phyloP scores from a whole-genome alignment of 2,329 filamentous ascomycete genomes.

The Penicillium hordei region DNA sequence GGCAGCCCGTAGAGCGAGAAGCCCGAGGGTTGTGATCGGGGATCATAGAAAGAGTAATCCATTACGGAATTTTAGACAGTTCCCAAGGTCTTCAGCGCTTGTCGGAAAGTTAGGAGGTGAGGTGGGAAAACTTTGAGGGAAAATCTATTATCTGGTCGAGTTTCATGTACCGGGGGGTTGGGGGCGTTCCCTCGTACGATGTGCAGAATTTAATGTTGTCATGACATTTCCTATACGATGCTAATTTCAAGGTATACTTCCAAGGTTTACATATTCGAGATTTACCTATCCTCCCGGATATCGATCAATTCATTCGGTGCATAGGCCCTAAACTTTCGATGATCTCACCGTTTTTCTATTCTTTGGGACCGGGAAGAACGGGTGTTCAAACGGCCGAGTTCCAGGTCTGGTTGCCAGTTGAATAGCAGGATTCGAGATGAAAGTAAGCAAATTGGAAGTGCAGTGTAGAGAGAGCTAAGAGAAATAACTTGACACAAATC shows the following conservation, averaged over 20 bases:
- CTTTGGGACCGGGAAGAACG: background rate
- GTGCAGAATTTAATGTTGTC: background rate
- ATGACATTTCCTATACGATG: background rate
- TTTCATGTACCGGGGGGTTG: background rate
- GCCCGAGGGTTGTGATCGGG: constrained; percentile 38
- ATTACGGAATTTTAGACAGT: constrained; percentile 35
- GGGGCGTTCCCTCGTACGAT: background rate
- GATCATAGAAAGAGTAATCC: constrained; percentile 58
- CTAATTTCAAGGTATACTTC: background rate
- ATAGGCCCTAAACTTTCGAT: background rate
- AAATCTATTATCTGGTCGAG: background rate
- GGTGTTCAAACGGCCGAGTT: background rate
- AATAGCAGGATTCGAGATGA: background rate
- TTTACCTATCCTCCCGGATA: background rate
- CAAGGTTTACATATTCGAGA: background rate
- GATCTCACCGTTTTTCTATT: constrained; percentile 2
- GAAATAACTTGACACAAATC: constrained; percentile 28
- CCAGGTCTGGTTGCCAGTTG: background rate
- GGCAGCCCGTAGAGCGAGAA: constrained; percentile 53
- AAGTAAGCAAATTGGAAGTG: constrained; percentile 6
- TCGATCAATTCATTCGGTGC: background rate
- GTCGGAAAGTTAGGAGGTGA: background rate
- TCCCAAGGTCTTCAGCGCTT: background rate
- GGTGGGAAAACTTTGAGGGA: background rate
- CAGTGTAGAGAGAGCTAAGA: constrained; percentile 17